Evolutionary conservation across 208 protist genomes (phyloP), one percentile per base, ranked within the genome.

Genomic region (Naegleria lovaniensis): DNA sequence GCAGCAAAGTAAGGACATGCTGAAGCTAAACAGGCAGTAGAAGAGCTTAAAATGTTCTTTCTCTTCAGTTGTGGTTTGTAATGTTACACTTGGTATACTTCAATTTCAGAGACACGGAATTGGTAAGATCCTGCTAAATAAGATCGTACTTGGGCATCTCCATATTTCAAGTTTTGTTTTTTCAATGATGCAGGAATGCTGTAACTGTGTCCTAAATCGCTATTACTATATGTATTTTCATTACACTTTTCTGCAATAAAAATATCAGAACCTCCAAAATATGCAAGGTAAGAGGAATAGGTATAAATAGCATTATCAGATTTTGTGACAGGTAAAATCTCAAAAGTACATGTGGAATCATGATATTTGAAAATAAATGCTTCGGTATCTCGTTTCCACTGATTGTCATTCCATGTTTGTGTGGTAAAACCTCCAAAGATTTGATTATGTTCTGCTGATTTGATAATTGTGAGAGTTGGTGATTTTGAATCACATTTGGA

Each of bases 361-460:
- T 48, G 43, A 48, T 48, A 48, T 48, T 48, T 48, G 43, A 48
- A 48, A 48, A 48, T 48, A 48, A 48, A 48, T 48, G 43, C 43
- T 48, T 48, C 43, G 1, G 43, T 9, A 48, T 48, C 43, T 9
- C 5, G 43, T 48, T 48, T 48, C 5, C 43, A 48, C n/a, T n/a
- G n/a, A 29, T 67, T 13, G 11, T 29, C 55, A 67, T 36, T 84
- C 83, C 83, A 85, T 33, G 83, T 13, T 25, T 25, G 39, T 85
- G 83, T 19, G 38, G 90, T 85, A 15, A 67, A 91, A 52, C 90
- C 90, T 6, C 90, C 90, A 85, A 91, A 91, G 22, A 91, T 55
- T 29, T 83, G 75, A 55, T 48, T 52, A 11, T n/a, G 13, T 40
- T 40, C 5, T n/a, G n/a, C n/a, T 67, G 90, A 84, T 85, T 83